Base-by-base conservation (phyloP, 1,139 yeast genomes). In the Geotrichum europaeum region DNA sequence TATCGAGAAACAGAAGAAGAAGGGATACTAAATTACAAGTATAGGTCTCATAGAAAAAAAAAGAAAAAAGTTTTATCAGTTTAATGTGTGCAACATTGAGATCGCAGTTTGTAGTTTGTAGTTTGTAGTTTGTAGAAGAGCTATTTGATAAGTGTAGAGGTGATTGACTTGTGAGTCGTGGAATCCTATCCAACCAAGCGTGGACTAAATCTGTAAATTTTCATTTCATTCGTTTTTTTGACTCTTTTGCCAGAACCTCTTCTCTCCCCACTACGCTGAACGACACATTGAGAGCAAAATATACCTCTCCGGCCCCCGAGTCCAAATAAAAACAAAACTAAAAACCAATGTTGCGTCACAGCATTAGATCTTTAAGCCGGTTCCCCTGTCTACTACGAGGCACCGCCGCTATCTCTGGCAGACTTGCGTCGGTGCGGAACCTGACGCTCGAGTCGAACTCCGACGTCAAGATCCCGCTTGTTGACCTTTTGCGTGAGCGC, bases 1-100 rank as follows among this genome's bases (percentile, higher is more conserved):
- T 71, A 83, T 90, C 64, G 84, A 84, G 60, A 89, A 88, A 74
- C 97, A 90, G 74, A 92, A 90, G 85, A 87, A 86, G 83, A 87
- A 86, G 79, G 92, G 94, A 60, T 67, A 53, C 49, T 58, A 58
- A 58, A 47, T 40, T 40, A 7, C 10, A n/a, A 40, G n/a, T n/a
- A 40, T 40, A 40, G 47, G 10, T 22, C 18, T n/a, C n/a, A 40
- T 40, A 40, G 47, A 40, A 13, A 40, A 40, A 28, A 28, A 28
- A 7, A 28, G 5, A 2, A 28, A 28, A 7, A 7, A 7, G 28
- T 36, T 5, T 15, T 40, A 40, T 7, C 18, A 40, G 47, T n/a
- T 36, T n/a, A 40, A n/a, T n/a, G 18, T n/a, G 7, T n/a, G 18
- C 18, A n/a, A 40, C 9, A 3, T 40, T 40, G 20, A 15, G 47